phyloP scores from a whole-genome alignment of 2,329 filamentous ascomycete genomes.

The Thelonectria rubi region DNA sequence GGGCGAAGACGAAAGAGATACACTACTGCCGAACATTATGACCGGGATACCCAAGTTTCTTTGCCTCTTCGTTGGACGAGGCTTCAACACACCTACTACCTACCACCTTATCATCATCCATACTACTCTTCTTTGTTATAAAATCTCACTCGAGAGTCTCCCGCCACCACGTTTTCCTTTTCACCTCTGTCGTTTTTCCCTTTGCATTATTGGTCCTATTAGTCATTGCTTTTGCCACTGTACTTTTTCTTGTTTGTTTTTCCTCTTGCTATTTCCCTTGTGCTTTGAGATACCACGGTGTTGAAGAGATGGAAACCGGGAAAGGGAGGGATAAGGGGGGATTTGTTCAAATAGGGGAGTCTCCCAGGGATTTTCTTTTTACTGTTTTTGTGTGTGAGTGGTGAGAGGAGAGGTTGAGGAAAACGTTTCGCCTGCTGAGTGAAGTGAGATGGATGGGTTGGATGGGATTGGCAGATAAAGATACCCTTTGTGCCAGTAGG shows the following conservation, averaged over 20 bases:
- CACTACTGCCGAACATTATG: constrained; percentile 28
- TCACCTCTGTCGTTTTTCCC: constrained; percentile 14
- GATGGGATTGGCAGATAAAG: constrained; percentile 20
- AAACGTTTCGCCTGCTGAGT: constrained; percentile 1
- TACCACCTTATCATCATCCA: constrained; percentile 15
- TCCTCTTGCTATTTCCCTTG: constrained; percentile 25
- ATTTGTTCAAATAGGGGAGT: constrained; percentile 11
- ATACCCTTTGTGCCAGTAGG: constrained; percentile 25
- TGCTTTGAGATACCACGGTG: constrained; percentile 42
- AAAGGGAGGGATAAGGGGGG: constrained; percentile 10
- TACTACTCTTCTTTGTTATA: constrained; percentile 15
- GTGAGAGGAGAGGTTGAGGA: constrained; percentile 11
- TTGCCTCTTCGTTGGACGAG: constrained; percentile 34
- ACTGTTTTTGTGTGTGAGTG: constrained; percentile 1
- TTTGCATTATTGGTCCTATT: not conserved
- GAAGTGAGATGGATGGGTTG: not conserved
- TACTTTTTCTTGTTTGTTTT: constrained; percentile 20
- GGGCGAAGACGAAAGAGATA: constrained; percentile 12
- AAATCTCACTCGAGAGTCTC: constrained; percentile 8
- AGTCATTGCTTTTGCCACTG: not conserved
- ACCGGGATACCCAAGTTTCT: constrained; percentile 38
- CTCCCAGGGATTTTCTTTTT: constrained; percentile 7
- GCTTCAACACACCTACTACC: constrained; percentile 5
- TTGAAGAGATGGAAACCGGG: constrained; percentile 24
- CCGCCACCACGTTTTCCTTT: constrained; percentile 16